Conservation (phyloP, 225 moss, liverwort and hornwort genomes). For the Bryoerythrophyllum caledonicum region DNA sequence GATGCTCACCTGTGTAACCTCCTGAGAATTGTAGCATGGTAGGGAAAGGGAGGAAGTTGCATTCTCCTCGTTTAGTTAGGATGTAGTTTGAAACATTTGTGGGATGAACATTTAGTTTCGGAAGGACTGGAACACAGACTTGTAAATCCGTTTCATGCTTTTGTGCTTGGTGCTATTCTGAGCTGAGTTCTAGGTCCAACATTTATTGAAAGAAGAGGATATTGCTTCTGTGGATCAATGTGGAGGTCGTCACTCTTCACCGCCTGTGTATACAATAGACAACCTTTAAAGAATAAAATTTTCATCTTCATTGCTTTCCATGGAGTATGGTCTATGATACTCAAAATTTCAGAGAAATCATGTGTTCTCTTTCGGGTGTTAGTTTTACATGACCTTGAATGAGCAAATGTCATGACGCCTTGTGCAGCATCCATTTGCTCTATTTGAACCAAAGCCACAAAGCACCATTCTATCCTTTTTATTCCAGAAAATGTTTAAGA, state of each 20-base stretch:
- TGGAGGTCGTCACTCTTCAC: background rate
- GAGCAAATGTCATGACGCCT: too few relatives aligned
- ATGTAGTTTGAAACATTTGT: slow-evolving; percentile 10
- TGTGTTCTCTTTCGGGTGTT: background rate
- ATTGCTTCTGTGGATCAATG: background rate
- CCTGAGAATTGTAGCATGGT: background rate
- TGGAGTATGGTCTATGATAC: background rate
- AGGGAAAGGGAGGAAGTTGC: background rate
- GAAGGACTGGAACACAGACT: background rate
- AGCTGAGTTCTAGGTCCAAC: background rate
- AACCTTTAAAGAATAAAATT: background rate
- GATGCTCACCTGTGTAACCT: background rate
- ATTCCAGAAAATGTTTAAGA: background rate
- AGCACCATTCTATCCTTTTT: background rate
- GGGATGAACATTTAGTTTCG: background rate
- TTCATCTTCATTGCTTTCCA: background rate
- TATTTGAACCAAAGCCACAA: too few relatives aligned
- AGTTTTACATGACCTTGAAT: background rate
- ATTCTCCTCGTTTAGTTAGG: background rate
- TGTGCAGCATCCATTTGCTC: too few relatives aligned
- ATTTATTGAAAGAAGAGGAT: background rate
- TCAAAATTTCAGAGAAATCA: background rate
- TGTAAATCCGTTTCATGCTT: background rate
- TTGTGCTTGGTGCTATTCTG: background rate
- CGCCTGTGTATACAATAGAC: background rate